phyloP scores from a whole-genome alignment of 371 early-diverging fungal species.

The Mortierella sp. region DNA sequence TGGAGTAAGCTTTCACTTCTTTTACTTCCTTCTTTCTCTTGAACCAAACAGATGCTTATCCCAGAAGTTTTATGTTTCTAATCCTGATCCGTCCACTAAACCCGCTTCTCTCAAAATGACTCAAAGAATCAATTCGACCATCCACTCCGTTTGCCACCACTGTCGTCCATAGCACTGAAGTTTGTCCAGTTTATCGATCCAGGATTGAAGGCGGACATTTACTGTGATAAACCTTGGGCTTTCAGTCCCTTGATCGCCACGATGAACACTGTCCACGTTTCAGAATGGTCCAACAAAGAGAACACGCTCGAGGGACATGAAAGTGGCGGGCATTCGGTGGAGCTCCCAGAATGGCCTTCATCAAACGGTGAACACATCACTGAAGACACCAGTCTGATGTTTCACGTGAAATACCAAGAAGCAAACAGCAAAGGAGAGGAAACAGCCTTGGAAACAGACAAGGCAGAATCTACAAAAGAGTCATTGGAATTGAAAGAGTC shows the following conservation, averaged over 20 bases:
- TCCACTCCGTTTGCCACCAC: constrained; percentile 74
- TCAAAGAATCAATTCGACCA: constrained; percentile 74
- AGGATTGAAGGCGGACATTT: constrained; percentile 77
- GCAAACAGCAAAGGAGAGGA: constrained; percentile 10
- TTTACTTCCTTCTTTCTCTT: not conserved
- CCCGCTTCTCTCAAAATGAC: not conserved
- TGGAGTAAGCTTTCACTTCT: constrained; percentile 56
- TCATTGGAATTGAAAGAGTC: not conserved
- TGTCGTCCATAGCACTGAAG: constrained; percentile 76
- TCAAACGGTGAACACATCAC: constrained; percentile 53
- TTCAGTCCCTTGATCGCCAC: constrained; percentile 78
- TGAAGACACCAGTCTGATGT: constrained; percentile 51
- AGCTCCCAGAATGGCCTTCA: constrained; percentile 56
- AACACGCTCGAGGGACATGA: constrained; percentile 10
- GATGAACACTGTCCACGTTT: constrained; percentile 73
- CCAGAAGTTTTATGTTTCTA: not conserved
- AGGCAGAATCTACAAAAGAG: constrained; percentile 24
- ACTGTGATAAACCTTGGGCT: constrained; percentile 79
- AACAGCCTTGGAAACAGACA: constrained; percentile 11
- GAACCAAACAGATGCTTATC: not conserved
- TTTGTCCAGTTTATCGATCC: constrained; percentile 86
- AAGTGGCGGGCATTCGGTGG: constrained; percentile 19
- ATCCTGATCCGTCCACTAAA: not conserved
- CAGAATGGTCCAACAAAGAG: constrained; percentile 34
- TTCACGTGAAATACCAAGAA: not conserved